Percentiles rank a stretch among this genome's conserved stretches.
Conservation (phyloP, 331 rosid species). For the Cucumis variabilis region DNA sequence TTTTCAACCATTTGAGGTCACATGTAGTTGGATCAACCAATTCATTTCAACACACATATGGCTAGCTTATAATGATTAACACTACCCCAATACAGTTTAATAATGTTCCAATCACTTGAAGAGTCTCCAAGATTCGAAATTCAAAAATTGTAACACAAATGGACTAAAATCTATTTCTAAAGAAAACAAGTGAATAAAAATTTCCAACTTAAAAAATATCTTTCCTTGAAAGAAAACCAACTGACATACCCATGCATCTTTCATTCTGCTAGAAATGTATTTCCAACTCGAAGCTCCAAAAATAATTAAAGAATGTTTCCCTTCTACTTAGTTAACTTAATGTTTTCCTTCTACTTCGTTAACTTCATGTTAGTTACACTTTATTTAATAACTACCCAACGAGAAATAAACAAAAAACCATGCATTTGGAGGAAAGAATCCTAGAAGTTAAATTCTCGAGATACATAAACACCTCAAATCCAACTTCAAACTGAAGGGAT, state of each 20-base stretch:
- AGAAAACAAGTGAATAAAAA: neutral
- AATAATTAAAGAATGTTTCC: conserved; percentile 27
- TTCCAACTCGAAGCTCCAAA: no score
- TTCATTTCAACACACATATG: conserved; percentile 23
- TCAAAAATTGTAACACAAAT: neutral
- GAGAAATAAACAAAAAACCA: neutral
- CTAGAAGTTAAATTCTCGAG: conserved; percentile 49
- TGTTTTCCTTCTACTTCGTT: no score
- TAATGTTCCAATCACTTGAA: neutral
- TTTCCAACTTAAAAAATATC: neutral
- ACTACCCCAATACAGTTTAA: conserved; percentile 11
- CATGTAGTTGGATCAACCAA: conserved; percentile 18
- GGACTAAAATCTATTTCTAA: neutral
- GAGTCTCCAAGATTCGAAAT: conserved; percentile 14
- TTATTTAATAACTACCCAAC: conserved; percentile 17
- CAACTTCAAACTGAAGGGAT: conserved; percentile 33
- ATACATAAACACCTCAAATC: conserved; percentile 35
- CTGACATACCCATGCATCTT: no score
- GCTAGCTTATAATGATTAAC: neutral
- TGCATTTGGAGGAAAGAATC: conserved; percentile 49
- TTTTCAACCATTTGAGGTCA: neutral
- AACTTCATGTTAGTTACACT: conserved; percentile 31
- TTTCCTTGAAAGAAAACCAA: conserved; percentile 10
- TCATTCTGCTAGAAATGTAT: no score
- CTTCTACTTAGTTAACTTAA: no score